Conservation (phyloP, 2,329 filamentous ascomycete genomes). For the Lasiodiplodia sp. region DNA sequence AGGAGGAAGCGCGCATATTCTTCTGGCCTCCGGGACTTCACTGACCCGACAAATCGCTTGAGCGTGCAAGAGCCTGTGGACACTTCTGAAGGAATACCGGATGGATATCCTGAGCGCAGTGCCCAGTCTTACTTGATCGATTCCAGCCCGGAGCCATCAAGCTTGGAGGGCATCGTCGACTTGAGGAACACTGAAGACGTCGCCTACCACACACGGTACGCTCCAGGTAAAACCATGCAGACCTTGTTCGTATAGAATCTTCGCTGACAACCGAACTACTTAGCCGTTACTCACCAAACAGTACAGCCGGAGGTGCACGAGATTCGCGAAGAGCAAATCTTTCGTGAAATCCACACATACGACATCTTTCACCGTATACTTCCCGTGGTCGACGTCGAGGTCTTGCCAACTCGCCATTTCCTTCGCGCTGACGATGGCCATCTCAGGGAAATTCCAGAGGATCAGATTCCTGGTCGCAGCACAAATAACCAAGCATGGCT, state of each 20-base stretch:
- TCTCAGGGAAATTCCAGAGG: slow-evolving; percentile 56
- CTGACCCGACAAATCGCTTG: background rate
- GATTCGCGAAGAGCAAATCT: slow-evolving; percentile 56
- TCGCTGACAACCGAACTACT: background rate
- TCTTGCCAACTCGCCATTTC: slow-evolving; percentile 62
- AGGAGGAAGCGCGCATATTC: slow-evolving; percentile 13
- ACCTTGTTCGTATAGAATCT: slow-evolving; percentile 37
- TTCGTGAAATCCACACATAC: slow-evolving; percentile 63
- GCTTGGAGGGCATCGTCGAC: slow-evolving; percentile 43
- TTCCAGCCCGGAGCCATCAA: slow-evolving; percentile 12
- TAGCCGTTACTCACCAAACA: slow-evolving; percentile 61
- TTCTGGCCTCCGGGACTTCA: slow-evolving; percentile 10
- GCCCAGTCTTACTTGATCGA: slow-evolving; percentile 13
- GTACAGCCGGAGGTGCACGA: slow-evolving; percentile 55
- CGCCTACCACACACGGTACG: slow-evolving; percentile 45
- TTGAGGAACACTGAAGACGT: slow-evolving; percentile 49
- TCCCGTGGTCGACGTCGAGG: slow-evolving; percentile 61
- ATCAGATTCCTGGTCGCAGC: slow-evolving; percentile 45
- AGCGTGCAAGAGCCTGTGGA: slow-evolving; percentile 1
- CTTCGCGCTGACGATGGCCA: slow-evolving; percentile 45
- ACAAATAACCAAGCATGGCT: slow-evolving; percentile 35
- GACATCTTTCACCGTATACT: slow-evolving; percentile 60
- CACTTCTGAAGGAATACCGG: background rate
- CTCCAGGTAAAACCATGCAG: slow-evolving; percentile 44
- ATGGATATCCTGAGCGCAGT: background rate